phyloP scores from a whole-genome alignment of 805 yeast species.

The Debaryomyces maramus region DNA sequence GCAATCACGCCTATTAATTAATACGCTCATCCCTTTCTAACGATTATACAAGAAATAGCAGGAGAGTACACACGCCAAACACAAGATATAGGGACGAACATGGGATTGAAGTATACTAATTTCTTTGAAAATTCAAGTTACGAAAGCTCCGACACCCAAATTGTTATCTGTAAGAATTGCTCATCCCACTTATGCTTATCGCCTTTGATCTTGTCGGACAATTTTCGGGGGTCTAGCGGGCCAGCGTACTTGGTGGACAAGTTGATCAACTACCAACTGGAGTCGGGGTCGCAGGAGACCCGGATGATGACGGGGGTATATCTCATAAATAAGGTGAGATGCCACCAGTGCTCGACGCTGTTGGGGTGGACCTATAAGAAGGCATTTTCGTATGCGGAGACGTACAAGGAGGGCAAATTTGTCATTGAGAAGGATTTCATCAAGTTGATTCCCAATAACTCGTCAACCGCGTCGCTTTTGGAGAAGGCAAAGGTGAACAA shows the following conservation, averaged over 20 bases:
- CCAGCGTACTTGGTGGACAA: conserved; percentile 42
- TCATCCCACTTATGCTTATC: conserved; percentile 42
- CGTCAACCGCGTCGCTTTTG: conserved; percentile 30
- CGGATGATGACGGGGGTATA: conserved; percentile 42
- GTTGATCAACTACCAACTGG: conserved; percentile 35
- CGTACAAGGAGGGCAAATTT: conserved; percentile 45
- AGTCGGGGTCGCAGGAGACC: conserved; percentile 28
- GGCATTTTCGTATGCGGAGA: conserved; percentile 33
- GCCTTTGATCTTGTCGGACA: conserved; percentile 35
- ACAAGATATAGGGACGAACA: conserved; percentile 8
- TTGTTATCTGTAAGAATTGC: conserved; percentile 42
- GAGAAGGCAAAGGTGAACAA: conserved; percentile 30
- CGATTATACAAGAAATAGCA: background rate
- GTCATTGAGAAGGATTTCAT: conserved; percentile 42
- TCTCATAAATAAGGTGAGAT: conserved; percentile 34
- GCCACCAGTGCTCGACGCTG: conserved; percentile 37
- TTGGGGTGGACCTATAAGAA: conserved; percentile 46
- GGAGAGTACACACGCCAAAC: background rate
- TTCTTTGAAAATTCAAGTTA: conserved; percentile 39
- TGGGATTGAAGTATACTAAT: conserved; percentile 43
- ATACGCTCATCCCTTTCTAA: background rate
- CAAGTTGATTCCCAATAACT: conserved; percentile 34
- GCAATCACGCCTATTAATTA: background rate
- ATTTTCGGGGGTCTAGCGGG: conserved; percentile 41
- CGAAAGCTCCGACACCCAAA: conserved; percentile 36